phyloP scores from a whole-genome alignment of 1,284 basidiomycete genomes.

The Athelia sp. region DNA sequence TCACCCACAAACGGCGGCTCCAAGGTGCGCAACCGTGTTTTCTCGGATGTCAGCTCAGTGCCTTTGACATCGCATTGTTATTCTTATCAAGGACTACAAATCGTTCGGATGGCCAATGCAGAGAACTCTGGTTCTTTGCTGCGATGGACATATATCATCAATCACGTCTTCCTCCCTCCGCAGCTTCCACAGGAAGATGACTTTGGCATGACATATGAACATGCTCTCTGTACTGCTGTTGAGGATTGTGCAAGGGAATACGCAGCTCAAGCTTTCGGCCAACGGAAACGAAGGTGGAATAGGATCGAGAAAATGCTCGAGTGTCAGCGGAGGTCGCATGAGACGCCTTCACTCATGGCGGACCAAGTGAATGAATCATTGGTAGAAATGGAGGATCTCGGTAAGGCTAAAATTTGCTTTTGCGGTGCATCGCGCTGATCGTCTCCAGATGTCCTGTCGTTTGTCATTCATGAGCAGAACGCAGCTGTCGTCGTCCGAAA shows the following conservation, averaged over 20 bases:
- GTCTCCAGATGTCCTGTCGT: conserved; percentile 12
- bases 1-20: no score
- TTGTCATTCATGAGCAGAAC: conserved; percentile 31
- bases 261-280: neutral
- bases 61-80: no score
- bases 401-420: neutral
- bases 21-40: no score
- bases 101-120: no score
- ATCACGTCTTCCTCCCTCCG: neutral
- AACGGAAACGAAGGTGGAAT: neutral
- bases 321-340: neutral
- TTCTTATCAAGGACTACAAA: no score
- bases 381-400: neutral
- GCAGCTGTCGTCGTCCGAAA: conserved; percentile 28
- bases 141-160: neutral
- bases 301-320: neutral
- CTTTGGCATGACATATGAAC: neutral
- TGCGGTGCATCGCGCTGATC: neutral
- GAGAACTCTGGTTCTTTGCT: no score
- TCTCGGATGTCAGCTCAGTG: no score
- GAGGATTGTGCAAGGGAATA: conserved; percentile 2
- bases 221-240: neutral
- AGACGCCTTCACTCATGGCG: neutral
- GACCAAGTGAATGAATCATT: neutral
- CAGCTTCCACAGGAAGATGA: conserved; percentile 2